Conservation (phyloP, 352 stramenopile species). For the Pythium pyrilobum region DNA sequence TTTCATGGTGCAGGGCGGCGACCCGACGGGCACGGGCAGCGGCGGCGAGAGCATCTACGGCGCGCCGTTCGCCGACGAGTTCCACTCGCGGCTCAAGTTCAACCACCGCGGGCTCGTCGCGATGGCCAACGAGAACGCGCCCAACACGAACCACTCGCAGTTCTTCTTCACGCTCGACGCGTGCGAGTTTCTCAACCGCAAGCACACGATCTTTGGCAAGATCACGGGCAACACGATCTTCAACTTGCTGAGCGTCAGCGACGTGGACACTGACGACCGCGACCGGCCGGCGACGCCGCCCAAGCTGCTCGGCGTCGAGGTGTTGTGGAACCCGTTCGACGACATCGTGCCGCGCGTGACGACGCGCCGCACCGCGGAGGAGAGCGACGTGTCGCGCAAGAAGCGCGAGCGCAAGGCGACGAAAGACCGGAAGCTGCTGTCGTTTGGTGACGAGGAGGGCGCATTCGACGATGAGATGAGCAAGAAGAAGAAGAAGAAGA, state of each 20-base stretch:
- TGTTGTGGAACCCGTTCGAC: constrained; percentile 94
- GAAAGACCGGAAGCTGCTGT: constrained; percentile 93
- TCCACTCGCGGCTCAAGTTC: constrained; percentile 94
- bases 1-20: constrained; percentile 96
- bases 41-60: constrained; percentile 80
- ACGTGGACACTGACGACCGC: constrained; percentile 80
- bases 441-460: constrained; percentile 91
- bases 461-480: constrained; percentile 27
- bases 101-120: constrained; percentile 95
- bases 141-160: constrained; percentile 89
- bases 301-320: constrained; percentile 80
- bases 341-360: constrained; percentile 86
- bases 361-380: constrained; percentile 20
- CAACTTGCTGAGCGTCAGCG: constrained; percentile 92
- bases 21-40: constrained; percentile 81
- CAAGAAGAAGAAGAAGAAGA: constrained; percentile 43
- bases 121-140: constrained; percentile 90
- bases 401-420: constrained; percentile 90
- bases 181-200: constrained; percentile 92
- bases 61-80: constrained; percentile 86
- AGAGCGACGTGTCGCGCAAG: constrained; percentile 30
- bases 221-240: constrained; percentile 97
- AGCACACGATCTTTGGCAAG: constrained; percentile 94
- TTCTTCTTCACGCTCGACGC: constrained; percentile 98
- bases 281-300: constrained; percentile 78